Conservation (phyloP, 805 yeast species). For the Cyberlindnera sargentensis region DNA sequence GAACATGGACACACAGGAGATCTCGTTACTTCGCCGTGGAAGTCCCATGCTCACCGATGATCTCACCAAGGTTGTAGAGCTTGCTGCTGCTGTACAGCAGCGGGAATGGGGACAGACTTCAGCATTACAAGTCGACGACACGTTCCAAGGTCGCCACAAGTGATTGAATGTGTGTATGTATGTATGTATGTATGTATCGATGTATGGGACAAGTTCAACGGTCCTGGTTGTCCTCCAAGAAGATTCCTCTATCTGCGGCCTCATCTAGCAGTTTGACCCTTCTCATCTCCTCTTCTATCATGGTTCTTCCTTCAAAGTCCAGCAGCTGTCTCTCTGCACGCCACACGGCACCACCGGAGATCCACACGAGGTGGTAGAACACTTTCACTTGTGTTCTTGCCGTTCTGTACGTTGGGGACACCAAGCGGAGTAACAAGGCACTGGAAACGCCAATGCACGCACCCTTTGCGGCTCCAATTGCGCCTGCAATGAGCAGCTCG, state of each 20-base stretch:
- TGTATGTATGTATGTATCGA: neutral
- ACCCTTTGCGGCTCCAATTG: constrained; percentile 37
- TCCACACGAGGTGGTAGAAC: constrained; percentile 35
- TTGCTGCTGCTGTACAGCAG: constrained; percentile 20
- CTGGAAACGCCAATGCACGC: constrained; percentile 30
- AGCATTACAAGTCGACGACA: constrained; percentile 13
- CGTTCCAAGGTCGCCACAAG: constrained; percentile 8
- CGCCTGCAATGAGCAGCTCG: constrained; percentile 32
- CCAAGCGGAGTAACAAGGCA: constrained; percentile 27
- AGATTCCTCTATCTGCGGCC: constrained; percentile 40
- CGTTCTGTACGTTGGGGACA: constrained; percentile 29
- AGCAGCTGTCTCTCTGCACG: constrained; percentile 35
- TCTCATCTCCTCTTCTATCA: constrained; percentile 27
- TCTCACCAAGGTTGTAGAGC: constrained; percentile 11
- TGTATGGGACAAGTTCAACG: neutral
- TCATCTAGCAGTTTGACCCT: constrained; percentile 32
- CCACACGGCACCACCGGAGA: constrained; percentile 34
- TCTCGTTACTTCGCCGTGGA: constrained; percentile 12
- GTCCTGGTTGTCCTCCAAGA: constrained; percentile 27
- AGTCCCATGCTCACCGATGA: constrained; percentile 15
- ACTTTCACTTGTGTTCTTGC: constrained; percentile 34
- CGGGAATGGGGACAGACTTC: constrained; percentile 19
- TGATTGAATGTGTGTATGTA: neutral
- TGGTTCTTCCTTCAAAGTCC: constrained; percentile 29
- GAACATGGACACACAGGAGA: constrained; percentile 10